Evolutionary conservation across 108 stramenopile species (phyloP).

Genomic region (Nitzschia sp.): DNA sequence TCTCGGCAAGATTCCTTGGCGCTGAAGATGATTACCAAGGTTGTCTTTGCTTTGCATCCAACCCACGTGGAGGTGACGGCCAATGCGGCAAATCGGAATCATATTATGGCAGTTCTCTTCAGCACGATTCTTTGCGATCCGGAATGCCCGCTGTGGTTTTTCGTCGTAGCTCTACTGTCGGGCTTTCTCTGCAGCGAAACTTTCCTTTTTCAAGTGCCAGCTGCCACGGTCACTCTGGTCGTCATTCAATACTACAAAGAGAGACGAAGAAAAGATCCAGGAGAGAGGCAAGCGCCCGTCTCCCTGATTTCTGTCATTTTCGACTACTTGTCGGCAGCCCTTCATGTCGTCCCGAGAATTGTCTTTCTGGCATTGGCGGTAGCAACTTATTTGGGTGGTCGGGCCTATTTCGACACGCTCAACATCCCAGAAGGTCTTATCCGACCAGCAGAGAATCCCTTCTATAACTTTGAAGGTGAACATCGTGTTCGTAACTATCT

Average conservation of each 20-base stretch:
- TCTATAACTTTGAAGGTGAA: slow-evolving; percentile 49
- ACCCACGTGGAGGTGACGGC: slow-evolving; percentile 82
- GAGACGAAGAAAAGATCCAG: not conserved
- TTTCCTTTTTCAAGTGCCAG: slow-evolving; percentile 70
- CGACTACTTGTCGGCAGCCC: slow-evolving; percentile 16
- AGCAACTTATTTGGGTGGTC: slow-evolving; percentile 46
- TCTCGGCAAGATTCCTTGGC: slow-evolving; percentile 10
- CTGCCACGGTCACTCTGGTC: slow-evolving; percentile 60
- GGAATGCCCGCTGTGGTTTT: slow-evolving; percentile 25
- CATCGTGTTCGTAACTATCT: slow-evolving; percentile 63
- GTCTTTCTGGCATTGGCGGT: slow-evolving; percentile 41
- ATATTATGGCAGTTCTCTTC: slow-evolving; percentile 68
- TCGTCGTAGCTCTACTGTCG: slow-evolving; percentile 26
- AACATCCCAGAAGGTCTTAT: slow-evolving; percentile 80
- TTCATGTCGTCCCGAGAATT: slow-evolving; percentile 39
- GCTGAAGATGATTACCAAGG: slow-evolving; percentile 41
- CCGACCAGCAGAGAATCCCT: slow-evolving; percentile 87
- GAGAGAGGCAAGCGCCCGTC: not conserved
- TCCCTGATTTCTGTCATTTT: slow-evolving; percentile 1
- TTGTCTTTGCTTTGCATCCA: slow-evolving; percentile 74
- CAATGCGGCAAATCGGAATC: slow-evolving; percentile 87
- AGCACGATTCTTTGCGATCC: slow-evolving; percentile 45
- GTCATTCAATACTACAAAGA: slow-evolving; percentile 37
- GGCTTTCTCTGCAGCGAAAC: slow-evolving; percentile 76
- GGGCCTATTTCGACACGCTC: slow-evolving; percentile 54